These are phyloP conservation scores for Nicotiana rustica DNA, from an alignment of 305 asterid genomes.

Conservation along the genomic window DNA sequence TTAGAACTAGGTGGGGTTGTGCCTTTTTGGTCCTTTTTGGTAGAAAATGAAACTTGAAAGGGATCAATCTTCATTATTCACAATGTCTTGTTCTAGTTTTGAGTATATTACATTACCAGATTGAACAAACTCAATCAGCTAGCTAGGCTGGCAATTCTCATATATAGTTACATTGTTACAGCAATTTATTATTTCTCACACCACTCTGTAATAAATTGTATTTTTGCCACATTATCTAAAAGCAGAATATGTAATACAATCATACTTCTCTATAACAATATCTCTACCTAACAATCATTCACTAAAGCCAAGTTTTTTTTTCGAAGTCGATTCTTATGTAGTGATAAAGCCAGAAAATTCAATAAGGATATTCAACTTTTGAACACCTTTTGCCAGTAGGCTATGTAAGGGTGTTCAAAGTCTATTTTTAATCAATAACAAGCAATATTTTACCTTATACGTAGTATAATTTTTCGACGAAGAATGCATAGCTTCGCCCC, in stretches of 20 bases:
- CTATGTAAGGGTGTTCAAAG: too few relatives aligned
- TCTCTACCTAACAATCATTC: too few relatives aligned
- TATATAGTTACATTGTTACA: conserved; percentile 30
- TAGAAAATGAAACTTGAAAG: conserved; percentile 43
- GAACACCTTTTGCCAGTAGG: too few relatives aligned
- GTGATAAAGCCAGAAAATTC: too few relatives aligned
- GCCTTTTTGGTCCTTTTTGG: conserved; percentile 52
- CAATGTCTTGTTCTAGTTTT: conserved; percentile 51
- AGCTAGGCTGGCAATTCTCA: conserved; percentile 59
- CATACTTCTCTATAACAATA: too few relatives aligned
- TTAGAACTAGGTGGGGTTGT: conserved; percentile 51
- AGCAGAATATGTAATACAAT: neutral
- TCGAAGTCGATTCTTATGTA: too few relatives aligned
- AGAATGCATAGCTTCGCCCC: too few relatives aligned
- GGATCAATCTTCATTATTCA: conserved; percentile 49
- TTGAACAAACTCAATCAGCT: conserved; percentile 48
- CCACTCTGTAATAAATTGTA: neutral
- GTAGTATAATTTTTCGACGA: too few relatives aligned
- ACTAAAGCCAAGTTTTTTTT: too few relatives aligned
- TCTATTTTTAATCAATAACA: too few relatives aligned
- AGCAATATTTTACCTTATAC: too few relatives aligned
- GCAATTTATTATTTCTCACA: neutral
- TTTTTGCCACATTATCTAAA: neutral
- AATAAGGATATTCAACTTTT: too few relatives aligned
- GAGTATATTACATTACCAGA: conserved; percentile 47